phyloP scores from a whole-genome alignment of 2,329 filamentous ascomycete species.

The Arthrobotrys entomopaga region DNA sequence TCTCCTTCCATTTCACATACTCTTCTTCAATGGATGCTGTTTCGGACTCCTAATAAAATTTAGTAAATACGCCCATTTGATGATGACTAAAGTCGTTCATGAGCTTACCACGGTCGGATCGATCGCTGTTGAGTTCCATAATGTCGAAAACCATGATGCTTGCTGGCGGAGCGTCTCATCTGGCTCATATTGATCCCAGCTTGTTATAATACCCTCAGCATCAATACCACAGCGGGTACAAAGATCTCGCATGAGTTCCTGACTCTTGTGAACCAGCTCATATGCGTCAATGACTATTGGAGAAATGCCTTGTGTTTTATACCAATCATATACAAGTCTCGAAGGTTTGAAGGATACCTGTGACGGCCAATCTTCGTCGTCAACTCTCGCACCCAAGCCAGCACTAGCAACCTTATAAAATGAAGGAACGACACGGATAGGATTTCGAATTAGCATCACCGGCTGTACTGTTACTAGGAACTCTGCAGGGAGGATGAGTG shows the following conservation, averaged over 20 bases:
- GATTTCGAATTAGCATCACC: conserved; percentile 4
- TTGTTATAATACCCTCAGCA: not conserved
- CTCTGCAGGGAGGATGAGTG: not conserved
- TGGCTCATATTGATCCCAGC: not conserved
- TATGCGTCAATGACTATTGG: conserved; percentile 1
- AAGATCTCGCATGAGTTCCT: conserved; percentile 1
- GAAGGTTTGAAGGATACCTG: not conserved
- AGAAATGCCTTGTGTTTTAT: not conserved
- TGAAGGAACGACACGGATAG: conserved; percentile 5
- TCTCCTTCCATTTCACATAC: no score
- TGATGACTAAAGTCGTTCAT: not conserved
- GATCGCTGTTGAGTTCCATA: conserved; percentile 8
- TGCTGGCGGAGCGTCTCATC: not conserved
- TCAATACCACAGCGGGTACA: not conserved
- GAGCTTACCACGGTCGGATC: conserved; percentile 1
- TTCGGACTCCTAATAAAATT: no score
- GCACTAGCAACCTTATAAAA: not conserved
- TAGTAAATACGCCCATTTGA: not conserved
- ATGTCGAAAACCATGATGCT: not conserved
- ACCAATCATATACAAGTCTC: conserved; percentile 5
- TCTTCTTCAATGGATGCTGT: no score
- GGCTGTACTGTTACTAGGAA: not conserved
- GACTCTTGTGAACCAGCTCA: conserved; percentile 1
- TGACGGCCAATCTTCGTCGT: conserved; percentile 5
- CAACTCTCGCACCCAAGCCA: not conserved